phyloP scores from a whole-genome alignment of 805 yeast genomes.

The Myxozyma kluyveri region DNA sequence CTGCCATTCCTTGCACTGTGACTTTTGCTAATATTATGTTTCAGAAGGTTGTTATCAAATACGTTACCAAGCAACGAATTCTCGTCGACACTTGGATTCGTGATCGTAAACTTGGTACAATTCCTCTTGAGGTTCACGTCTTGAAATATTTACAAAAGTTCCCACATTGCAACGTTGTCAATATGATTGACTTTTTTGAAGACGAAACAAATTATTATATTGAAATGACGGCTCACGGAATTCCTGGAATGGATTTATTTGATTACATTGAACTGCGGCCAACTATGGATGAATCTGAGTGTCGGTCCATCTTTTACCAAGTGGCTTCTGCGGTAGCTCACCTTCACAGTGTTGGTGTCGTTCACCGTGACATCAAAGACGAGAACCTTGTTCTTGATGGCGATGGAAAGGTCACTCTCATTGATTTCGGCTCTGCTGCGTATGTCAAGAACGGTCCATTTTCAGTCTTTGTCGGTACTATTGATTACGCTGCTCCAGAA shows the following conservation, averaged over 20 bases:
- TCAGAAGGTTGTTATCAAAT: constrained; percentile 74
- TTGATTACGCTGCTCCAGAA: constrained; percentile 97
- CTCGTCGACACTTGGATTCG: constrained; percentile 97
- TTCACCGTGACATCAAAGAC: constrained; percentile 92
- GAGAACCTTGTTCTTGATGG: constrained; percentile 88
- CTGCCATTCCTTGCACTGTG: constrained; percentile 34
- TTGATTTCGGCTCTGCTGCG: constrained; percentile 96
- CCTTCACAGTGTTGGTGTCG: constrained; percentile 79
- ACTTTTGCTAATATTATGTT: constrained; percentile 32
- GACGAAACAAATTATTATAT: constrained; percentile 85
- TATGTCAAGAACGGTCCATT: constrained; percentile 88
- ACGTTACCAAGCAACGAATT: constrained; percentile 88
- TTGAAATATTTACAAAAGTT: constrained; percentile 64
- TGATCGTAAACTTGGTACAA: constrained; percentile 84
- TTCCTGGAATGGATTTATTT: constrained; percentile 87
- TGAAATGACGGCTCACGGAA: constrained; percentile 88
- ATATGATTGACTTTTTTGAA: constrained; percentile 86
- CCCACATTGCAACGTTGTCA: constrained; percentile 85
- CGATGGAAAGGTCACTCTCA: constrained; percentile 69
- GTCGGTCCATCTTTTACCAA: constrained; percentile 74
- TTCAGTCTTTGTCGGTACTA: constrained; percentile 95
- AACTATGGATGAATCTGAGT: constrained; percentile 75
- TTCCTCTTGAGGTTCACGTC: constrained; percentile 94
- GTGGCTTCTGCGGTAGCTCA: constrained; percentile 75
- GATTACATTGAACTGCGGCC: constrained; percentile 86